Conservation (phyloP, 2,329 filamentous ascomycete genomes). For the Drechslerella dactyloides region DNA sequence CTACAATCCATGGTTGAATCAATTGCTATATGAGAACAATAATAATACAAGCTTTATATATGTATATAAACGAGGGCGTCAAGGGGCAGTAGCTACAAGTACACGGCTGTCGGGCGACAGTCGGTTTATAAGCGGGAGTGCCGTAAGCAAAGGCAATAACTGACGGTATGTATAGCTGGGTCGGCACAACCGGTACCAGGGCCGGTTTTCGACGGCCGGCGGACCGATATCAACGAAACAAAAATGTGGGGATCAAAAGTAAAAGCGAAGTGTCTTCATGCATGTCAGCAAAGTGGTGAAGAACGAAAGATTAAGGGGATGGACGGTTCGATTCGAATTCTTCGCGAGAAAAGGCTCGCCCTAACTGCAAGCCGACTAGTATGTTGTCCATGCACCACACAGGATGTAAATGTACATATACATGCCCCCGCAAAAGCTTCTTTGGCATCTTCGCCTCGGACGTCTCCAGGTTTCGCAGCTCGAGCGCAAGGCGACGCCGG, state of each 20-base stretch:
- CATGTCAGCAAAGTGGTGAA: conserved; percentile 14
- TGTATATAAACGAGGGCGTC: background rate
- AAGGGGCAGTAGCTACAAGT: background rate
- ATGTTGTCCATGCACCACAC: too few species aligned
- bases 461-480: too few species aligned
- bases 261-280: conserved; percentile 7
- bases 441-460: too few species aligned
- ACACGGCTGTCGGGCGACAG: background rate
- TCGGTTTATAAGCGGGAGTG: background rate
- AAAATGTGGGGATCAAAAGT: conserved; percentile 2
- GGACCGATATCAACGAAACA: background rate
- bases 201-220: background rate
- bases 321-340: too few species aligned
- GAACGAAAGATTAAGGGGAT: too few species aligned
- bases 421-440: too few species aligned
- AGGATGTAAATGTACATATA: too few species aligned
- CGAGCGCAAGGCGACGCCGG: background rate
- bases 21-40: background rate
- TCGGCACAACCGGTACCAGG: background rate
- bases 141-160: background rate
- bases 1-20: too few species aligned
- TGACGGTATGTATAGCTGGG: background rate
- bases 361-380: background rate
- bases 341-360: background rate
- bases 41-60: background rate